A percentile compares a stretch with the other conserved stretches of the same genome.
Evolutionary conservation across 2,329 filamentous ascomycete genomes (phyloP).

Genomic region (Metarhizium rileyi): DNA sequence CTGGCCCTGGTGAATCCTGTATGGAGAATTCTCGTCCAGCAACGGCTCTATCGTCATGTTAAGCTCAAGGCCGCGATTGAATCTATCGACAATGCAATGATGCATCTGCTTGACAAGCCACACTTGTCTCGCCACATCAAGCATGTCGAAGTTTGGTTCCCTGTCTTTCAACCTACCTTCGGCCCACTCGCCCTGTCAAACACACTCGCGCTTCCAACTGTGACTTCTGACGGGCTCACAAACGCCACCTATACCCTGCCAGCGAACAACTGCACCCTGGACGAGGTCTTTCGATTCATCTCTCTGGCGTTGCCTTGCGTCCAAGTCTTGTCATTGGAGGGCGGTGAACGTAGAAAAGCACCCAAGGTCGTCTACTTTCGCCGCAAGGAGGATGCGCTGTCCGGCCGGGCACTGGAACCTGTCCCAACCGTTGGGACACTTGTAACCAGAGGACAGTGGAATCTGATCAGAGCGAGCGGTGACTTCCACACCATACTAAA

Average conservation of each 20-base stretch:
- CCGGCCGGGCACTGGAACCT: conserved; percentile 17
- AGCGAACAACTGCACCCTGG: conserved; percentile 57
- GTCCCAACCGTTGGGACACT: conserved; percentile 51
- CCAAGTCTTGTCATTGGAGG: conserved; percentile 61
- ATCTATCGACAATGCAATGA: conserved; percentile 48
- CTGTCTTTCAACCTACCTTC: conserved; percentile 55
- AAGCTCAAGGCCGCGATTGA: conserved; percentile 62
- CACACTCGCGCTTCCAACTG: conserved; percentile 37
- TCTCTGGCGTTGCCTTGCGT: conserved; percentile 47
- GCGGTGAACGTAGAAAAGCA: conserved; percentile 67
- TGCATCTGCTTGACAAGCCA: conserved; percentile 48
- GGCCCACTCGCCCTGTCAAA: conserved; percentile 32
- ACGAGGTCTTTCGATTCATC: conserved; percentile 60
- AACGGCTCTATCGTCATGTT: conserved; percentile 64
- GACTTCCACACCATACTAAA: conserved; percentile 54
- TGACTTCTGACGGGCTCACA: conserved; percentile 46
- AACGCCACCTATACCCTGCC: conserved; percentile 49
- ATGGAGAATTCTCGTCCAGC: conserved; percentile 62
- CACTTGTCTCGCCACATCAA: conserved; percentile 56
- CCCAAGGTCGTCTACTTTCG: conserved; percentile 45
- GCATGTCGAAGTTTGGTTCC: conserved; percentile 70
- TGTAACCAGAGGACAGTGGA: conserved; percentile 69
- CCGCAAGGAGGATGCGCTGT: conserved; percentile 10
- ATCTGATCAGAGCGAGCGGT: conserved; percentile 53
- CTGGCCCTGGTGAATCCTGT: conserved; percentile 50